Percentiles rank a stretch among this genome's conserved stretches.
Conservation (phyloP, 192 early-diverging fungal genomes). For the Oehlia diaphana region DNA sequence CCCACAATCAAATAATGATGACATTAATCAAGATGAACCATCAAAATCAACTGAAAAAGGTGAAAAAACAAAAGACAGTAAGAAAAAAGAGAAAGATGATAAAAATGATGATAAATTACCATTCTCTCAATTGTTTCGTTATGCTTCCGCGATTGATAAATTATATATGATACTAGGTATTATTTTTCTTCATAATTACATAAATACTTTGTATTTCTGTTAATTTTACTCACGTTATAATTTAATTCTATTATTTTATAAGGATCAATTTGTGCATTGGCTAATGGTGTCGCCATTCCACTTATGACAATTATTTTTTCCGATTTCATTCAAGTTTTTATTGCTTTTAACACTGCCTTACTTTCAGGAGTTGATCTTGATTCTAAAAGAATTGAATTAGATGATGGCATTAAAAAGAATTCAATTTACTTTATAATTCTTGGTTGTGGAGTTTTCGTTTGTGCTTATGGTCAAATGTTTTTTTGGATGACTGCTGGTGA, state of each 20-base stretch:
- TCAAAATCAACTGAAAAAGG: background rate
- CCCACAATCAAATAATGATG: background rate
- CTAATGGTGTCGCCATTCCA: constrained; percentile 43
- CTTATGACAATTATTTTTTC: constrained; percentile 53
- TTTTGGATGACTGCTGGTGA: constrained; percentile 50
- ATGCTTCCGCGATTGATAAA: constrained; percentile 60
- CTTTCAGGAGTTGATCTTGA: constrained; percentile 31
- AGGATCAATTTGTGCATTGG: constrained; percentile 35
- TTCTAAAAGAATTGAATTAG: constrained; percentile 27
- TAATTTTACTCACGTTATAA: constrained; percentile 19
- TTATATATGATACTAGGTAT: constrained; percentile 50
- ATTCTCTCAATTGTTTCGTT: constrained; percentile 67
- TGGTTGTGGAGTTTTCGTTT: constrained; percentile 22
- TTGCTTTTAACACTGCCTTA: constrained; percentile 26
- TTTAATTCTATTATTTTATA: background rate
- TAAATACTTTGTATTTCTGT: background rate
- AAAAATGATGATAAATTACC: constrained; percentile 41
- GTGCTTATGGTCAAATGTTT: constrained; percentile 27
- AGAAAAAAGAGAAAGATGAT: constrained; percentile 23
- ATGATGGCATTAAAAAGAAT: constrained; percentile 22
- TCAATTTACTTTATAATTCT: constrained; percentile 7
- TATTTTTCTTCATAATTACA: background rate
- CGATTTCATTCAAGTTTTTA: constrained; percentile 47
- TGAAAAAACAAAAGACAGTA: constrained; percentile 17
- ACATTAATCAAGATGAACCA: background rate